Percentiles rank a stretch among this genome's conserved stretches.
Evolutionary conservation across 768 basidiomycete genomes (phyloP).

Genomic region (Suillus clintonianus): DNA sequence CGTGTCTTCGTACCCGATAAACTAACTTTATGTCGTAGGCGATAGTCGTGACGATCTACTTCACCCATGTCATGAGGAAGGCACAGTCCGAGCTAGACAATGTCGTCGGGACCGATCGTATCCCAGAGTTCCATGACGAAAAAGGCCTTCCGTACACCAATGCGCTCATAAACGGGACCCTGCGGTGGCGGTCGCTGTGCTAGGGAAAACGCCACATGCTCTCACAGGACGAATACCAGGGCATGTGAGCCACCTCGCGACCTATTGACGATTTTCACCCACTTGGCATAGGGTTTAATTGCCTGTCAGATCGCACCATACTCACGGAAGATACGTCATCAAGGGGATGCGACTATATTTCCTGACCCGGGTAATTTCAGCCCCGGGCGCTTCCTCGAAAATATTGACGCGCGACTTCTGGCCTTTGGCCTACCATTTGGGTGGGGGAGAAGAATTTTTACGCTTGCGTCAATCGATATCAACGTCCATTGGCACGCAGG

Average conservation of each 20-base stretch:
- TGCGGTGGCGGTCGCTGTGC: neutral
- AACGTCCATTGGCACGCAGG: neutral
- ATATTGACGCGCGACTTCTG: conserved; percentile 3
- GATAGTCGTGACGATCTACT: conserved; percentile 25
- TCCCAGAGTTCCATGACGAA: conserved; percentile 13
- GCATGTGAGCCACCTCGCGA: conserved; percentile 3
- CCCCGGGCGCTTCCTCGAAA: conserved; percentile 20
- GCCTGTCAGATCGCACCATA: no score
- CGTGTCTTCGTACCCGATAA: neutral
- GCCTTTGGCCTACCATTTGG: conserved; percentile 9
- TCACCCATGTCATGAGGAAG: conserved; percentile 26
- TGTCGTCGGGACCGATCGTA: conserved; percentile 20
- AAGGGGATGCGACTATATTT: conserved; percentile 23
- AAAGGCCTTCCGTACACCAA: conserved; percentile 5
- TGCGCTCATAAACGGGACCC: conserved; percentile 8
- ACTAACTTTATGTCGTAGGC: neutral
- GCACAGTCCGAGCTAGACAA: conserved; percentile 27
- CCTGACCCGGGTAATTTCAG: conserved; percentile 16
- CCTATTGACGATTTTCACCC: conserved; percentile 21
- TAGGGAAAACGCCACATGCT: conserved; percentile 7
- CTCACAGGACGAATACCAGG: conserved; percentile 18
- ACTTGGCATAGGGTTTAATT: conserved; percentile 19
- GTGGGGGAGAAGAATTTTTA: conserved; percentile 17
- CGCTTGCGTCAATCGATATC: neutral
- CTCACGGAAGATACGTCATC: neutral